phyloP scores from a whole-genome alignment of 164 flowering plant species.

The Litsea cubeba region DNA sequence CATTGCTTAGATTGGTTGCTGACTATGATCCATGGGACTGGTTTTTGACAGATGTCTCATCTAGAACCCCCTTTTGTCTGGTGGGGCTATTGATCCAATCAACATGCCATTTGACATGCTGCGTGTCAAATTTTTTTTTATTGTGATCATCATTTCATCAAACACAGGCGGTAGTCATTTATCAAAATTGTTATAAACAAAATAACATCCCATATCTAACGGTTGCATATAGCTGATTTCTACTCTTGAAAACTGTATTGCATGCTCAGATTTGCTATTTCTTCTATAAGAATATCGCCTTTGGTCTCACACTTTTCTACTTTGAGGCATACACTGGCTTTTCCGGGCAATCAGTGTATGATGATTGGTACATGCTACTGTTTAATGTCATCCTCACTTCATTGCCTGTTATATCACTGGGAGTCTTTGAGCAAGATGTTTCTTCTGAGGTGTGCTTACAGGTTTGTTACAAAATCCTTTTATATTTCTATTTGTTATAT shows the following conservation, averaged over 20 bases:
- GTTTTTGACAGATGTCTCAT: too few species aligned
- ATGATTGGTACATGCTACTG: slow-evolving; percentile 82
- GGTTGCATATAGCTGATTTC: background rate
- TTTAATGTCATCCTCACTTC: slow-evolving; percentile 95
- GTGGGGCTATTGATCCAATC: too few species aligned
- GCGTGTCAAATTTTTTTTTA: too few species aligned
- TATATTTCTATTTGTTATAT: slow-evolving; percentile 11
- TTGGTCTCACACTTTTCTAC: slow-evolving; percentile 95
- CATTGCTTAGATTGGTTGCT: too few species aligned
- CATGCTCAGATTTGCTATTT: slow-evolving; percentile 83
- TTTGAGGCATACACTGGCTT: slow-evolving; percentile 94
- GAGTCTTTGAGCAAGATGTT: slow-evolving; percentile 94
- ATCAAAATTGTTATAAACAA: too few species aligned
- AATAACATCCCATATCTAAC: slow-evolving; percentile 16
- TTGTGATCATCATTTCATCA: slow-evolving; percentile 11
- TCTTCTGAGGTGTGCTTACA: slow-evolving; percentile 85
- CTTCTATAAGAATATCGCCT: slow-evolving; percentile 97
- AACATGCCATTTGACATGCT: too few species aligned
- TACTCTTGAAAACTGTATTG: background rate
- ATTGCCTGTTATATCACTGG: slow-evolving; percentile 67
- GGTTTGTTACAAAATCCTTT: slow-evolving; percentile 42
- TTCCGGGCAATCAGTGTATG: slow-evolving; percentile 92
- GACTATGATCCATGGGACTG: too few species aligned
- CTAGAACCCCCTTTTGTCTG: too few species aligned
- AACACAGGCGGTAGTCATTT: too few species aligned